Percentiles rank a stretch among this genome's conserved stretches.
phyloP scores from a whole-genome alignment of 2,329 filamentous ascomycete species.

The Dissoconium aciculare region DNA sequence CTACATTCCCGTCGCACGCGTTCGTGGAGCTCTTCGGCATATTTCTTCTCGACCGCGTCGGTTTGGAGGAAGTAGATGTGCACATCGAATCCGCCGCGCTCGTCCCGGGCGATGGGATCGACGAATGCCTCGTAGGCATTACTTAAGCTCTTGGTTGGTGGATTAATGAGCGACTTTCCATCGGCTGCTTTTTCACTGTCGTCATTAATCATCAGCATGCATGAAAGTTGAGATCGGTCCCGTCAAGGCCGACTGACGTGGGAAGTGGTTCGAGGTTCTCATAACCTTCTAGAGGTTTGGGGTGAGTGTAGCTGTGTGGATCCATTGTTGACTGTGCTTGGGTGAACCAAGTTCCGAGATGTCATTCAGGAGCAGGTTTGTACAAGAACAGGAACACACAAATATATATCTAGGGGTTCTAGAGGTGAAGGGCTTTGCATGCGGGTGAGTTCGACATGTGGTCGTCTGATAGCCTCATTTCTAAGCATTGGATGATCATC shows the following conservation, averaged over 20 bases:
- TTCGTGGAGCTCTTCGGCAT: conserved; percentile 59
- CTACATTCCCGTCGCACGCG: conserved; percentile 66
- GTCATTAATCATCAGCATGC: not conserved
- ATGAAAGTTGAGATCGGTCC: conserved; percentile 2
- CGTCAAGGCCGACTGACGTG: conserved; percentile 20
- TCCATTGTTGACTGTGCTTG: no score
- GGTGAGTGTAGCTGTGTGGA: conserved; percentile 21
- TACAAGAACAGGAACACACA: no score
- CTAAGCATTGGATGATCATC: no score
- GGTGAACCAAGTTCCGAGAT: no score
- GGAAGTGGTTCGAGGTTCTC: conserved; percentile 34
- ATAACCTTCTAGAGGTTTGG: conserved; percentile 39
- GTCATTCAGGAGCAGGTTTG: no score
- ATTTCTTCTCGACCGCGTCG: conserved; percentile 47
- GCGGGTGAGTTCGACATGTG: no score
- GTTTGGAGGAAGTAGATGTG: conserved; percentile 67
- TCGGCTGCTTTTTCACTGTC: conserved; percentile 33
- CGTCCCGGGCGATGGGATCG: conserved; percentile 50
- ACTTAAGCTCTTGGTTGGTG: conserved; percentile 43
- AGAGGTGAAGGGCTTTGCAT: no score
- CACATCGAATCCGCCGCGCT: conserved; percentile 63
- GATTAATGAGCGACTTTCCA: conserved; percentile 64
- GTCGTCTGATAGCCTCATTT: no score
- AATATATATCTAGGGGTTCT: no score
- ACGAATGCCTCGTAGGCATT: conserved; percentile 56